Conservation (phyloP, 2,329 filamentous ascomycete genomes). For the Colletotrichum ledebouriae region DNA sequence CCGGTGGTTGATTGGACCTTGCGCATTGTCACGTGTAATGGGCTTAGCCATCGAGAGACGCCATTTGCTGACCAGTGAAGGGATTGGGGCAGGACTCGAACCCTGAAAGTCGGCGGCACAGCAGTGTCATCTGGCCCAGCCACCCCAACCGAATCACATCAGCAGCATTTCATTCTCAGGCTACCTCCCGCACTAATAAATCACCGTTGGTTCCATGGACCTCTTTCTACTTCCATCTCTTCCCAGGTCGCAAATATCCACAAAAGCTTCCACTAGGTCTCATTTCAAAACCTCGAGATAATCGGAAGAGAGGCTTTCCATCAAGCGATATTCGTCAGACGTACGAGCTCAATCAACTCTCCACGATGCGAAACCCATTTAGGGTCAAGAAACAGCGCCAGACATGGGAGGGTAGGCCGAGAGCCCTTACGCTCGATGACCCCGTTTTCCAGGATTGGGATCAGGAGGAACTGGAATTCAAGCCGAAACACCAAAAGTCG, state of each 20-base stretch:
- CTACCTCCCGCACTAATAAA: not conserved
- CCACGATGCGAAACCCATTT: conserved; percentile 25
- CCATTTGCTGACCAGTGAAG: not conserved
- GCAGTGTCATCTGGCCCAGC: conserved; percentile 6
- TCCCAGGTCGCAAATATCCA: too few species aligned
- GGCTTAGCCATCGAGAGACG: conserved; percentile 13
- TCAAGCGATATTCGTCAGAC: not conserved
- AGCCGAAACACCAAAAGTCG: conserved; percentile 3
- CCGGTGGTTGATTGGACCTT: conserved; percentile 13
- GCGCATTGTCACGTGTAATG: conserved; percentile 7
- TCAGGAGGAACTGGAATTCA: conserved; percentile 6
- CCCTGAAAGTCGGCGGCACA: conserved; percentile 17
- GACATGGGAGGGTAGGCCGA: conserved; percentile 14
- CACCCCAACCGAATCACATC: conserved; percentile 8
- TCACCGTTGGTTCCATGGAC: not conserved
- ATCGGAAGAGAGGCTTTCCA: not conserved
- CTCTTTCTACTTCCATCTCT: not conserved
- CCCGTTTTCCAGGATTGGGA: conserved; percentile 21
- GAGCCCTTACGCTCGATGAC: conserved; percentile 19
- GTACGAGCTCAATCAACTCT: too few species aligned
- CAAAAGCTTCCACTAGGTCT: too few species aligned
- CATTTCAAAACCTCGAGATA: too few species aligned
- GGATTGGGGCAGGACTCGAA: not conserved
- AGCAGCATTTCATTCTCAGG: conserved; percentile 12
- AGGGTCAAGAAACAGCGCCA: conserved; percentile 19